Evolutionary conservation across 2,329 filamentous ascomycete species (phyloP), one percentile per base, ranked within the genome.

Genomic region (Fusarium metavorans): DNA sequence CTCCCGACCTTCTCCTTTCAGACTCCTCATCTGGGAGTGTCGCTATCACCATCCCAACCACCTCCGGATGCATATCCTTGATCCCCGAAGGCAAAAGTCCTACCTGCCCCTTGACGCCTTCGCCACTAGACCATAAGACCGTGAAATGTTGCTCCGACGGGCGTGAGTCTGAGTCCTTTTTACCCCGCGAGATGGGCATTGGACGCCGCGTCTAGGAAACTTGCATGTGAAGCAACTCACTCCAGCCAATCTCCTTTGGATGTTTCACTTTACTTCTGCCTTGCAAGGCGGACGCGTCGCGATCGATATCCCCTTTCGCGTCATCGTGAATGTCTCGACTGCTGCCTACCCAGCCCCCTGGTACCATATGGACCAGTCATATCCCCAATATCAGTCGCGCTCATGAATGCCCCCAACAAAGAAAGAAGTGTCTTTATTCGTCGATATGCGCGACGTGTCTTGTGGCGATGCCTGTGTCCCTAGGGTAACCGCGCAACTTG

Each of bases 321-420:
- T 67, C 64, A 71, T 68, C 43, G 64, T 54, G 57, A 52, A 69
- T 50, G 62, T 34, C 50, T 39, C 35, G 27, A 58, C 69, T 78
- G 76, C 64, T 78, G 76, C 76, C 76, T 77, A 64, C 41, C 37
- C 62, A 68, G 59, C 39, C 66, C 66, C 64, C 58, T 65, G 18
- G 54, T 23, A 50, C 25, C 41, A 13, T 6, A 16, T 10, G 14
- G 32, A 37, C 54, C 54, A 57, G 14, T 30, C 20, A 57, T 37
- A 1, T 37, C 27, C 27, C 48, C 48, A 32, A 32, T n/a, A 52
- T n/a, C 48, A 20, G 16, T 52, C 27, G 48, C 48, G 32, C 13
- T 57, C 20, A 5, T 56, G 2, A 16, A 20, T 56, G 1, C 10
- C 20, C 14, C 43, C 8, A 18, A 35, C 35, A 32, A 23, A 20